Evolutionary conservation across 2,329 filamentous ascomycete species (phyloP), one percentile per base, ranked within the genome.

Genomic region (Fusarium sp.): DNA sequence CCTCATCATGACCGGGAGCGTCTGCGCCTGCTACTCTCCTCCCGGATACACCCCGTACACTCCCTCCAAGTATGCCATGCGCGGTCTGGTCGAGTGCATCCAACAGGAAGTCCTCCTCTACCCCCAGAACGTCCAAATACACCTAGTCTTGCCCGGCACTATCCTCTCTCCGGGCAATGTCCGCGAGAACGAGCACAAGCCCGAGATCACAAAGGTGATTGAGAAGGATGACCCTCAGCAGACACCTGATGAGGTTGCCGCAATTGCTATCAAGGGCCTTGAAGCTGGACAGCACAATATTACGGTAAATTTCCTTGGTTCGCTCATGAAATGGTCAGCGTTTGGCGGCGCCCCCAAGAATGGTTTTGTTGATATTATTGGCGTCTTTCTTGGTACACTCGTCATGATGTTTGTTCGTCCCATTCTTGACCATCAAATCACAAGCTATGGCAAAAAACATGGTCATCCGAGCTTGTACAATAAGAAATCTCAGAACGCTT

Each of bases 61-160:
- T 1, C 93, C 95, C 4, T 85, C 91, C 56, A 99, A 99, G 81
- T 89, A 90, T 53, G 96, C 96, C 2, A 83, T 99, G 69, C 89
- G 93, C 58, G 90, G 89, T 17, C 84, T 99, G 15, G 91, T 91
- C 53, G 96, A 99, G 76, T 90, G 89, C 1, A 83, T 99, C 48
- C 88, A 88, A 21, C 92, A 95, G 75, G 96, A 99, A 80, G 82
- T 96, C 42, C 83, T 93, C 72, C 82, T 97, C 50, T 99, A 98
- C 82, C 94, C 94, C 43, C 90, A 90, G 52, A 87, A 90, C 42
- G 89, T 98, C 53, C 88, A 91, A 71, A 84, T 97, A 20, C 93
- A 97, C 74, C 86, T 93, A 40, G 88, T 98, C 14, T 92, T 89
- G 72, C 96, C 96, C 0, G 95, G 91, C 52, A 93, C 91, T 4